phyloP scores from a whole-genome alignment of 2,329 filamentous ascomycete species.

The Leptosphaerulina australis region DNA sequence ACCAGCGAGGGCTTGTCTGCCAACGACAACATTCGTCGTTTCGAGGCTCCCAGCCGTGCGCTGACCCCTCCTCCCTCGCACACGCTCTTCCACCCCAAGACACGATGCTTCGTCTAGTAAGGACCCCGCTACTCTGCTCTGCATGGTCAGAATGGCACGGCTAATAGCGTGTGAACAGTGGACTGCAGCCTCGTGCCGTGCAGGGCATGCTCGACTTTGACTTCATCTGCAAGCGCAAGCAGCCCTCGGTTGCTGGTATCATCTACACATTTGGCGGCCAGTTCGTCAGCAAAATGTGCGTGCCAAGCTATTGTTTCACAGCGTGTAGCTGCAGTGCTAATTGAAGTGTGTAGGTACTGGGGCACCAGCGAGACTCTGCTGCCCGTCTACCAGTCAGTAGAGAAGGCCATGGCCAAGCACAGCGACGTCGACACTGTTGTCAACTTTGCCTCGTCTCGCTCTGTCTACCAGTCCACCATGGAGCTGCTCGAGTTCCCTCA shows the following conservation, averaged over 20 bases:
- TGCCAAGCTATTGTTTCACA: conserved; percentile 31
- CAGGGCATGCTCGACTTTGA: conserved; percentile 88
- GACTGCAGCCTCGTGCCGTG: conserved; percentile 84
- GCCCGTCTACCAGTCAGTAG: conserved; percentile 93
- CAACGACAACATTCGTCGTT: conserved; percentile 99
- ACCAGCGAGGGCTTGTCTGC: conserved; percentile 63
- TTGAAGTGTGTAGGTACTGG: conserved; percentile 73
- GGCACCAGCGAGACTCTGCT: conserved; percentile 98
- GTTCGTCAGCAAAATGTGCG: conserved; percentile 99
- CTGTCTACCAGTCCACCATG: conserved; percentile 98
- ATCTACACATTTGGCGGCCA: conserved; percentile 99
- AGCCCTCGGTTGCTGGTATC: conserved; percentile 95
- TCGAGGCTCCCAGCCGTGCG: conserved; percentile 88
- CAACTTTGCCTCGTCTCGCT: conserved; percentile 99
- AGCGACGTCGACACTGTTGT: conserved; percentile 95
- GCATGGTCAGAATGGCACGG: conserved; percentile 10
- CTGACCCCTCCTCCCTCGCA: conserved; percentile 86
- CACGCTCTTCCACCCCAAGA: conserved; percentile 98
- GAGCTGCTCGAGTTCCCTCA: conserved; percentile 97
- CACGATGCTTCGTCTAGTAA: conserved; percentile 98
- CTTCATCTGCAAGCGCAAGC: conserved; percentile 99
- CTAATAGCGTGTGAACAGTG: conserved; percentile 57
- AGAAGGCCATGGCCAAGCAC: conserved; percentile 96
- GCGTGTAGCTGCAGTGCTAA: conserved; percentile 24
- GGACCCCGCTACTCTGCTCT: conserved; percentile 42